Evolutionary conservation across 1,139 yeast species (phyloP).

Genomic region (Geotrichum citri-aurantii): DNA sequence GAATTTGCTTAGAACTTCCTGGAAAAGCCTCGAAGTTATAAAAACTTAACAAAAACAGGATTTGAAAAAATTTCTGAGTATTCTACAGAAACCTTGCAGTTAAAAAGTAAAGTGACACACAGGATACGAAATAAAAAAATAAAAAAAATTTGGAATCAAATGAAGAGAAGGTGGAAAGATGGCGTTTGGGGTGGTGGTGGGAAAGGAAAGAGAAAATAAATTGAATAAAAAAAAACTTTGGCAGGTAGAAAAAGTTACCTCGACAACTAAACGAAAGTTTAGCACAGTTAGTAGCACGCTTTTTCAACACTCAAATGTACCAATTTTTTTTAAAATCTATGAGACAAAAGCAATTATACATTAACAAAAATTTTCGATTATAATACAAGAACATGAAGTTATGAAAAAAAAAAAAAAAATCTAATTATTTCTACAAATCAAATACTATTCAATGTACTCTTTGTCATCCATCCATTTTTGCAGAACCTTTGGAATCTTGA

Average conservation of each 20-base stretch:
- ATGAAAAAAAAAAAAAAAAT: neutral
- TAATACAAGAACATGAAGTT: neutral
- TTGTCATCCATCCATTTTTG: constrained; percentile 38
- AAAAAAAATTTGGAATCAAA: neutral
- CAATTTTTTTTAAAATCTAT: no score
- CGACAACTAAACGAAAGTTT: neutral
- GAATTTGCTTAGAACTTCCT: neutral
- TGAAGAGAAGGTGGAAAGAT: neutral
- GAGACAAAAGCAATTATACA: no score
- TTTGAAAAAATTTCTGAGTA: neutral
- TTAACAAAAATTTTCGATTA: no score
- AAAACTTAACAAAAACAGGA: neutral
- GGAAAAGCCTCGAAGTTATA: neutral
- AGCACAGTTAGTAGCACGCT: neutral
- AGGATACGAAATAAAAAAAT: neutral
- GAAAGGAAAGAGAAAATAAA: neutral
- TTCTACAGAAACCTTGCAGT: neutral
- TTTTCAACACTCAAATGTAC: neutral
- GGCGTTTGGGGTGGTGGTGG: constrained; percentile 4
- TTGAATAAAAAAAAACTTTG: neutral
- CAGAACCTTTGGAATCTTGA: constrained; percentile 64
- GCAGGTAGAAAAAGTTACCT: neutral
- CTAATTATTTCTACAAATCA: neutral
- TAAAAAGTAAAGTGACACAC: neutral
- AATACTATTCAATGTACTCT: constrained; percentile 24